phyloP scores from a whole-genome alignment of 2,329 filamentous ascomycete species.

The Bipolaris cookei region DNA sequence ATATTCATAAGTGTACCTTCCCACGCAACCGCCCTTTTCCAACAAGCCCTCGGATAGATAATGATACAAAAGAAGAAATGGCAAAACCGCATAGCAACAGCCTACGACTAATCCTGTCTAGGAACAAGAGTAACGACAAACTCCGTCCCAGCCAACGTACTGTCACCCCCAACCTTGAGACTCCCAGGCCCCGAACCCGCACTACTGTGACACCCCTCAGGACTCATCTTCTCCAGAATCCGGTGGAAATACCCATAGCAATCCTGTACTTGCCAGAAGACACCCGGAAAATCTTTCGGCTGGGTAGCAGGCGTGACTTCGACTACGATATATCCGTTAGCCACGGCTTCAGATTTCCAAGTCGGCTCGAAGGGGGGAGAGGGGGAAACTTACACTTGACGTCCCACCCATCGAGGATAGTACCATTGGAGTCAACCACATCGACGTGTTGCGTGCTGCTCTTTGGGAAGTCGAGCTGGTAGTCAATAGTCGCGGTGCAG shows the following conservation, averaged over 20 bases:
- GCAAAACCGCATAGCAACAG: no score
- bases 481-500: slow-evolving; percentile 29
- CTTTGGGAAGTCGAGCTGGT: slow-evolving; percentile 23
- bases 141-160: slow-evolving; percentile 29
- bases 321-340: slow-evolving; percentile 21
- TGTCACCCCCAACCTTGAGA: slow-evolving; percentile 30
- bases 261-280: slow-evolving; percentile 33
- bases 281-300: slow-evolving; percentile 19
- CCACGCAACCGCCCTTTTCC: no score
- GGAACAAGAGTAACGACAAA: slow-evolving; percentile 32
- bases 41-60: no score
- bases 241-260: slow-evolving; percentile 41
- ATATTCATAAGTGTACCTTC: no score
- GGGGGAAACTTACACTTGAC: slow-evolving; percentile 27
- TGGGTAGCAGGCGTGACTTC: slow-evolving; percentile 32
- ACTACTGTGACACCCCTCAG: slow-evolving; percentile 28
- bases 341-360: slow-evolving; percentile 2
- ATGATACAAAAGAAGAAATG: no score
- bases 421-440: slow-evolving; percentile 19
- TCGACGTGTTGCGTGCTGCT: slow-evolving; percentile 28
- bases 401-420: slow-evolving; percentile 27
- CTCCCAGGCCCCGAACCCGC: slow-evolving; percentile 31
- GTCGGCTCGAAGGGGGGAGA: no score
- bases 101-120: not conserved
- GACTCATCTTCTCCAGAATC: slow-evolving; percentile 26